Conservation (phyloP, 176 grass and related monocot species). For the Zoysia japonica region DNA sequence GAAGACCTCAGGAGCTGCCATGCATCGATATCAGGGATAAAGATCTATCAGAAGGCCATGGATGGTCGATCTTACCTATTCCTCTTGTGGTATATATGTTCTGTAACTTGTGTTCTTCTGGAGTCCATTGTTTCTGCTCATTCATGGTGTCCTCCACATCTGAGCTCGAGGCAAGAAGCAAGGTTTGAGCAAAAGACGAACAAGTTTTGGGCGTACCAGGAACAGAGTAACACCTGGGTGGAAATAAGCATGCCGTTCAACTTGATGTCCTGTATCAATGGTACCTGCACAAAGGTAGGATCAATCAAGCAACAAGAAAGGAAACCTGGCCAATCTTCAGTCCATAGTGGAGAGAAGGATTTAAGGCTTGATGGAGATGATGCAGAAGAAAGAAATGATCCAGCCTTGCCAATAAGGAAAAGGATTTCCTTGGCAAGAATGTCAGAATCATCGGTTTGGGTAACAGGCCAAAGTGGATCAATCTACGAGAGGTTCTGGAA, state of each 20-base stretch:
- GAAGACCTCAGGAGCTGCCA: conserved; percentile 23
- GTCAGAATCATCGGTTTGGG: conserved; percentile 94
- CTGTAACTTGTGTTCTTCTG: conserved; percentile 41
- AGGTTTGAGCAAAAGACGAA: conserved; percentile 84
- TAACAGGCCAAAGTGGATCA: conserved; percentile 92
- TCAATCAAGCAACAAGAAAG: conserved; percentile 52
- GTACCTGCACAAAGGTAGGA: conserved; percentile 82
- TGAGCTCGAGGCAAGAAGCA: conserved; percentile 41
- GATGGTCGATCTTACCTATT: conserved; percentile 40
- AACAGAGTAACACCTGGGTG: conserved; percentile 90
- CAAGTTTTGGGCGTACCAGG: conserved; percentile 88
- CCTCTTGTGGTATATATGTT: conserved; percentile 33
- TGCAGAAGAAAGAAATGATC: conserved; percentile 34
- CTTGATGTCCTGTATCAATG: conserved; percentile 88
- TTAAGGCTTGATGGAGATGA: conserved; percentile 22
- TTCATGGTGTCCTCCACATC: conserved; percentile 58
- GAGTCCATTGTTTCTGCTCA: conserved; percentile 50
- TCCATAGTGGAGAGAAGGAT: conserved; percentile 29
- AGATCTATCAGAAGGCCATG: conserved; percentile 42
- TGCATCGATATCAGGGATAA: conserved; percentile 35
- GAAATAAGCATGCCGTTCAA: conserved; percentile 77
- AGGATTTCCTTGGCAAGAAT: conserved; percentile 87
- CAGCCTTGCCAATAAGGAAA: conserved; percentile 59
- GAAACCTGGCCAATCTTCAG: conserved; percentile 30
- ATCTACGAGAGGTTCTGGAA: conserved; percentile 99